Percentiles rank a stretch among this genome's conserved stretches.
Conservation (phyloP, 495 filamentous ascomycete genomes). For the Pyrenula massariospora region DNA sequence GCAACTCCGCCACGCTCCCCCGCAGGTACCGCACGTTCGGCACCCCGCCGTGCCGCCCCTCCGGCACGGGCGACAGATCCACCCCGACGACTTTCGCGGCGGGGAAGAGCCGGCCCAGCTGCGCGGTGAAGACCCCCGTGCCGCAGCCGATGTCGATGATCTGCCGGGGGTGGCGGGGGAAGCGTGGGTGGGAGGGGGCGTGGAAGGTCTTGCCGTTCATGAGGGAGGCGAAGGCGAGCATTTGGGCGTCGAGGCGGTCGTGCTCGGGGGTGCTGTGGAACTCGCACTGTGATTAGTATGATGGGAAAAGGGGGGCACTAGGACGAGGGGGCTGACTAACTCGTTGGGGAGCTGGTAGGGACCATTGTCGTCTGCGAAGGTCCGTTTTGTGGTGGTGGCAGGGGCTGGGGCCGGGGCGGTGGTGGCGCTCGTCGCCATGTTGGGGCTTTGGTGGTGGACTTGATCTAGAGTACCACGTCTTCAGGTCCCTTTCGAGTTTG, state of each 20-base stretch:
- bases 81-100: conserved; percentile 6
- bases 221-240: conserved; percentile 2
- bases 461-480: too few species aligned
- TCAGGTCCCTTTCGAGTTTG: too few species aligned
- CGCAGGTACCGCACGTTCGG: conserved; percentile 1
- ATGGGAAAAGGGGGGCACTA: too few species aligned
- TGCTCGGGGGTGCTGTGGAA: conserved; percentile 6
- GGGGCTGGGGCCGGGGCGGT: too few species aligned
- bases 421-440: too few species aligned
- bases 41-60: neutral
- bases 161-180: neutral
- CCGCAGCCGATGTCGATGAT: conserved; percentile 7
- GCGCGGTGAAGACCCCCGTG: conserved; percentile 5
- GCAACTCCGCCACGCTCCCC: conserved; percentile 4
- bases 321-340: too few species aligned
- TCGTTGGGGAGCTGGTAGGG: too few species aligned
- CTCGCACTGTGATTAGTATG: too few species aligned
- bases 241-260: conserved; percentile 6
- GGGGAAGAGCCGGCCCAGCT: conserved; percentile 3
- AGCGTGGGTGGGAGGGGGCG: neutral
- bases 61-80: conserved; percentile 5
- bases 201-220: conserved; percentile 3
- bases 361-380: too few species aligned
- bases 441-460: too few species aligned
- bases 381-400: too few species aligned